phyloP scores from a whole-genome alignment of 495 filamentous ascomycete species.

The Lineolata rhizophorae region DNA sequence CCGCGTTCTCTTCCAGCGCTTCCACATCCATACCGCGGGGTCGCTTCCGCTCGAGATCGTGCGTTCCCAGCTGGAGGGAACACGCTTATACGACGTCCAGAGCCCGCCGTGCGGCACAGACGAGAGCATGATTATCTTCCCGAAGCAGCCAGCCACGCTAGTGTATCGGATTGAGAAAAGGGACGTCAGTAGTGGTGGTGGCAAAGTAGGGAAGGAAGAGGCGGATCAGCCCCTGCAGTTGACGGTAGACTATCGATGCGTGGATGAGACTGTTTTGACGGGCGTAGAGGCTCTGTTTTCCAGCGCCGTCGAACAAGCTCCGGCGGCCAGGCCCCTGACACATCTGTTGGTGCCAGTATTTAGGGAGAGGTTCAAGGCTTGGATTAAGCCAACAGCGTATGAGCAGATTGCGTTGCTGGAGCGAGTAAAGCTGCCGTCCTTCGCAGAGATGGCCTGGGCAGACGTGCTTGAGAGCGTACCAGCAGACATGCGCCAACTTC shows the following conservation, averaged over 20 bases:
- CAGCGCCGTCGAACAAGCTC: conserved; percentile 20
- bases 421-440: conserved; percentile 9
- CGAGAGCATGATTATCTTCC: conserved; percentile 42
- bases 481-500: conserved; percentile 4
- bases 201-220: too few relatives aligned
- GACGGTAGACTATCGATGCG: conserved; percentile 51
- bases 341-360: conserved; percentile 24
- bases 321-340: conserved; percentile 16
- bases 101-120: conserved; percentile 25
- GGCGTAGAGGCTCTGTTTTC: conserved; percentile 23
- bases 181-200: too few relatives aligned
- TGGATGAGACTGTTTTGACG: conserved; percentile 39
- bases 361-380: conserved; percentile 7
- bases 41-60: conserved; percentile 52
- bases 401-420: conserved; percentile 12
- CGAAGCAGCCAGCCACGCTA: conserved; percentile 61
- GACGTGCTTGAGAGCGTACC: conserved; percentile 14
- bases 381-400: conserved; percentile 7
- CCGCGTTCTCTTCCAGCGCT: conserved; percentile 59
- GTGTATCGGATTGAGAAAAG: conserved; percentile 73
- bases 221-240: conserved; percentile 32
- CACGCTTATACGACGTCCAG: conserved; percentile 45
- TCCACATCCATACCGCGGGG: conserved; percentile 64
- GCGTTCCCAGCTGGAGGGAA: conserved; percentile 45
- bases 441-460: conserved; percentile 15